A percentile compares a stretch with the other conserved stretches of the same genome.
Conservation (phyloP, 345 rosid species). For the Luvunga scandens region DNA sequence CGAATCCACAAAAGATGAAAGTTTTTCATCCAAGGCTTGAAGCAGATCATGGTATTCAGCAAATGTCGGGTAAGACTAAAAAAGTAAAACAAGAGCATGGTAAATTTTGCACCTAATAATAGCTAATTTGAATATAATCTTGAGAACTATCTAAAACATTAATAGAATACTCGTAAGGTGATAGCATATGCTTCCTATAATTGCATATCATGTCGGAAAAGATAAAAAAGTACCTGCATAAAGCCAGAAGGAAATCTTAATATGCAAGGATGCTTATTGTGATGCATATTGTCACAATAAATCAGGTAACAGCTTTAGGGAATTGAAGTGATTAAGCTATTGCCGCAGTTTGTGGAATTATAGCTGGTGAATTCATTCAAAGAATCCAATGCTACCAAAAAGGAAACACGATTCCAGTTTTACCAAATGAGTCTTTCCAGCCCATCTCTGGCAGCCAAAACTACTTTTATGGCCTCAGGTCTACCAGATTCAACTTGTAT, state of each 20-base stretch:
- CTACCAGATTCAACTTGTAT: too few relatives aligned
- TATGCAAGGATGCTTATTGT: neutral
- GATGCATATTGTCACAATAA: neutral
- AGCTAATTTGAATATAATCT: neutral
- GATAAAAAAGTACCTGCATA: constrained; percentile 73
- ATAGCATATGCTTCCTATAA: constrained; percentile 81
- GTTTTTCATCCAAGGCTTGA: constrained; percentile 55
- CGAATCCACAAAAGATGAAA: constrained; percentile 32
- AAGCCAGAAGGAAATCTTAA: constrained; percentile 3
- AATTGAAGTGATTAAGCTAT: neutral
- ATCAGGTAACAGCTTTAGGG: neutral
- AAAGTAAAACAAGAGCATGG: neutral
- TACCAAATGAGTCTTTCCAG: too few relatives aligned
- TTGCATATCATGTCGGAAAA: constrained; percentile 63
- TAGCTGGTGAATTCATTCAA: too few relatives aligned
- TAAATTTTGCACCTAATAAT: neutral
- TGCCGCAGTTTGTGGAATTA: too few relatives aligned
- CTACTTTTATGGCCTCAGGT: too few relatives aligned
- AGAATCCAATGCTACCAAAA: too few relatives aligned
- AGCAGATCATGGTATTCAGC: constrained; percentile 74
- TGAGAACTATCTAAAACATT: neutral
- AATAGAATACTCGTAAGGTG: constrained; percentile 57
- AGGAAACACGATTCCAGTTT: too few relatives aligned
- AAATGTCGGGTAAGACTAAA: constrained; percentile 62
- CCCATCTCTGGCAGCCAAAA: too few relatives aligned